Percentiles rank a stretch among this genome's conserved stretches.
These are phyloP conservation scores for Spironucleus salmonicida DNA, from an alignment of 208 protist species.

Conservation along the genomic window DNA sequence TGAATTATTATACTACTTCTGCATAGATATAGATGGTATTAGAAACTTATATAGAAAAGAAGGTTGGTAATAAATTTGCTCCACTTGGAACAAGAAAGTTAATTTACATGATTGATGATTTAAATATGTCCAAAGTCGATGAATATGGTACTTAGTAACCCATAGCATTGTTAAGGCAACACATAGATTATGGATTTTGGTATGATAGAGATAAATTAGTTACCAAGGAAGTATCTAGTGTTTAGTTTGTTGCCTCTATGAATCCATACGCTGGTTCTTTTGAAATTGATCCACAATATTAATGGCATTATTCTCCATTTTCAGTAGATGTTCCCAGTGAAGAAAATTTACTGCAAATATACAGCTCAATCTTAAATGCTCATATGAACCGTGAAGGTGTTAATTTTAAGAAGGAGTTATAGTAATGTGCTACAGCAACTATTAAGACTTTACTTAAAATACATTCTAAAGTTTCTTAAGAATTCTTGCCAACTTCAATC, in stretches of 20 bases:
- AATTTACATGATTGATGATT: constrained; percentile 79
- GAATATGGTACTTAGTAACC: constrained; percentile 89
- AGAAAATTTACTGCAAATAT: constrained; percentile 56
- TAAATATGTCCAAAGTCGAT: constrained; percentile 92
- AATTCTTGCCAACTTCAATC: constrained; percentile 84
- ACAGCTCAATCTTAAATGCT: not conserved
- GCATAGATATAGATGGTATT: constrained; percentile 72
- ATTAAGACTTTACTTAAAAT: constrained; percentile 51
- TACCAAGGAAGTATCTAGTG: constrained; percentile 75
- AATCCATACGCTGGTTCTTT: constrained; percentile 93
- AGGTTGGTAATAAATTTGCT: constrained; percentile 72
- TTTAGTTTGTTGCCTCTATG: constrained; percentile 81
- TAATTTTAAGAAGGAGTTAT: not conserved
- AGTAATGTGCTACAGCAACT: constrained; percentile 25
- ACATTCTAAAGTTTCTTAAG: constrained; percentile 53
- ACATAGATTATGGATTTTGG: constrained; percentile 82
- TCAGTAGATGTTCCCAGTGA: constrained; percentile 73
- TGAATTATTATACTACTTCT: constrained; percentile 80
- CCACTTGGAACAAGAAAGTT: constrained; percentile 80
- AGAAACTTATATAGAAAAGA: constrained; percentile 82
- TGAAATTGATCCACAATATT: constrained; percentile 74
- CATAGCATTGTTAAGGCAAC: constrained; percentile 81
- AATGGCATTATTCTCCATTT: constrained; percentile 84
- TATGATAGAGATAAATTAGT: constrained; percentile 78
- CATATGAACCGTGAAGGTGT: not conserved